These are phyloP conservation scores for Scleromitrula shiraiana DNA, from an alignment of 2,329 filamentous ascomycete genomes.

Conservation along the genomic window DNA sequence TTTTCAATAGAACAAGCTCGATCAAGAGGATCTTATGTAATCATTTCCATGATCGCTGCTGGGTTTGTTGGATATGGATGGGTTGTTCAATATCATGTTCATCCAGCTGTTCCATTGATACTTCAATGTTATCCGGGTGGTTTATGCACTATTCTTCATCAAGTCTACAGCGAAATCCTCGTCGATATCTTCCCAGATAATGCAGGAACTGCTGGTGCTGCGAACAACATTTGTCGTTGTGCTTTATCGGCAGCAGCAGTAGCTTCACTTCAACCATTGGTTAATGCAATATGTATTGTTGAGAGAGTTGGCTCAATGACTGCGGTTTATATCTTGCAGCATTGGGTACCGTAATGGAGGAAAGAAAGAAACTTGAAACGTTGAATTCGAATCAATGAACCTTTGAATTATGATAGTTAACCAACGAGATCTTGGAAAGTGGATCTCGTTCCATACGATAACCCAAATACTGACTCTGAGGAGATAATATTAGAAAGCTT, in stretches of 20 bases:
- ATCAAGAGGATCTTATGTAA: conserved; percentile 9
- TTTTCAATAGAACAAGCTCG: conserved; percentile 28
- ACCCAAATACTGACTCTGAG: too few species aligned
- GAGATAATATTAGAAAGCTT: too few species aligned
- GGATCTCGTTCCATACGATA: too few species aligned
- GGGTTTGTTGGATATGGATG: conserved; percentile 25
- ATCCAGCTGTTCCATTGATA: conserved; percentile 43
- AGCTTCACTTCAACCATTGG: conserved; percentile 48
- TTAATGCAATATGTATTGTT: conserved; percentile 26
- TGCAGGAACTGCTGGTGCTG: conserved; percentile 51
- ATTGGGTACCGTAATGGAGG: not conserved
- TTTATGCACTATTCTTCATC: conserved; percentile 49
- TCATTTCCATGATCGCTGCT: conserved; percentile 9
- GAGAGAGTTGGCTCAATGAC: not conserved
- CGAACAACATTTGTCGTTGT: conserved; percentile 53
- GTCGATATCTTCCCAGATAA: conserved; percentile 51
- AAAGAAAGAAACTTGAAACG: not conserved
- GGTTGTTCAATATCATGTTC: conserved; percentile 15
- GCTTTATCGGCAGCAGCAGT: conserved; percentile 48
- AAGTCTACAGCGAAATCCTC: conserved; percentile 47
- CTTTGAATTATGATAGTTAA: too few species aligned
- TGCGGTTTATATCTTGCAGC: not conserved
- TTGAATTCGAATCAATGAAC: too few species aligned
- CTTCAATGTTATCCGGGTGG: conserved; percentile 47
- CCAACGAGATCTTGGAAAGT: too few species aligned